phyloP scores from a whole-genome alignment of 2,329 filamentous ascomycete genomes.

The Stachybotrys elegans region DNA sequence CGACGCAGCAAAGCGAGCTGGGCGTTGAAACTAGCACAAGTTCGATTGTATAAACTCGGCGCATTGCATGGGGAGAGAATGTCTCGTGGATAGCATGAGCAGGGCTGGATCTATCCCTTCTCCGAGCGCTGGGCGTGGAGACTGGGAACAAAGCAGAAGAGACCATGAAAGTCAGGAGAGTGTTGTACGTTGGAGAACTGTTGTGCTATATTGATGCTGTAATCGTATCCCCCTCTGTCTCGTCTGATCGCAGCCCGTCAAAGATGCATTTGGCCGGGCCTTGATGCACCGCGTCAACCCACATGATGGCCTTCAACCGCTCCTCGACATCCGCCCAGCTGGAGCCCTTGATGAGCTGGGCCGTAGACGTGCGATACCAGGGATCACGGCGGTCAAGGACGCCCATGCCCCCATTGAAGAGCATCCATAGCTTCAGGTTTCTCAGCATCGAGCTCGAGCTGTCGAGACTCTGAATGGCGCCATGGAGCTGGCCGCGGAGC shows the following conservation, averaged over 20 bases:
- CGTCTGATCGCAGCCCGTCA: conserved; percentile 1
- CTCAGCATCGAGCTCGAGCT: conserved; percentile 2
- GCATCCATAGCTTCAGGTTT: conserved; percentile 20
- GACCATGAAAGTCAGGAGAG: too few species aligned
- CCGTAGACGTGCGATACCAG: conserved; percentile 16
- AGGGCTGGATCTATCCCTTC: too few species aligned
- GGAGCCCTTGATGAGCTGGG: conserved; percentile 7
- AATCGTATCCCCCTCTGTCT: too few species aligned
- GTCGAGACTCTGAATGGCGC: conserved; percentile 8
- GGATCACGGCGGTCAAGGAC: conserved; percentile 13
- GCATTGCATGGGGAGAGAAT: too few species aligned
- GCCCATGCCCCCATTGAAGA: conserved; percentile 18
- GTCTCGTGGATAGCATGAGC: too few species aligned
- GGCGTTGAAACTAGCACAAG: too few species aligned
- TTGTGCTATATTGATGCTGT: too few species aligned
- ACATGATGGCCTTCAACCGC: conserved; percentile 16
- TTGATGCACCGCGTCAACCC: conserved; percentile 21
- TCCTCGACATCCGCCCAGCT: conserved; percentile 17
- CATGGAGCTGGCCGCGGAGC: conserved; percentile 9
- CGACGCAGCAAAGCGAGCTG: too few species aligned
- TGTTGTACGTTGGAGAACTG: too few species aligned
- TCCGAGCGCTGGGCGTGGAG: too few species aligned
- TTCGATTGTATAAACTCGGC: too few species aligned
- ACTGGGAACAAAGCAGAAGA: too few species aligned
- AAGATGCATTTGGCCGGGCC: conserved; percentile 9